Conservation (phyloP, 2,329 filamentous ascomycete genomes). For the Pestalotiopsis sp. region DNA sequence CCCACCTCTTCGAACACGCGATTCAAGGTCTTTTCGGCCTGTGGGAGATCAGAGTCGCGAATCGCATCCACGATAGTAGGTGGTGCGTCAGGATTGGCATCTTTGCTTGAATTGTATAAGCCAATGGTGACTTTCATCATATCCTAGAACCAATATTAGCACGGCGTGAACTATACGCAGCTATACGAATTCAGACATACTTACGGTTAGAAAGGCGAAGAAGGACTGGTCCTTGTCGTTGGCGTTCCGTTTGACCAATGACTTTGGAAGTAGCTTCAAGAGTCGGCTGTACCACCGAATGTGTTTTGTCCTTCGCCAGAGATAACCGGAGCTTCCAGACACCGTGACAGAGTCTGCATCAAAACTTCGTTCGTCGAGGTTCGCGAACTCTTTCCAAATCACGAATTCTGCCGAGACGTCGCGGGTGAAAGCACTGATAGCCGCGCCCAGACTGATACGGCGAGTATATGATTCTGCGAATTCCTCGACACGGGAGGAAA, state of each 20-base stretch:
- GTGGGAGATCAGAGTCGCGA: not conserved
- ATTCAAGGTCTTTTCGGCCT: not conserved
- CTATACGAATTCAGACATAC: accelerated
- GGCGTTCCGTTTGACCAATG: not conserved
- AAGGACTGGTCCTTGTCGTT: not conserved
- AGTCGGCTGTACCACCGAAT: not conserved
- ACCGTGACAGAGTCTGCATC: not conserved
- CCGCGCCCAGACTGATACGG: not conserved
- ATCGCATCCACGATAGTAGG: not conserved
- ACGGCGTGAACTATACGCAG: not conserved
- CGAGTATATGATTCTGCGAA: too few species aligned
- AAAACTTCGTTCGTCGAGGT: not conserved
- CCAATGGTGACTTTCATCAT: not conserved
- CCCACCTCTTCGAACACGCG: not conserved
- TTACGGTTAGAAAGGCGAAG: not conserved
- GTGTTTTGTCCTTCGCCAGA: not conserved
- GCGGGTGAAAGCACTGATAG: not conserved
- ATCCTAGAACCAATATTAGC: not conserved
- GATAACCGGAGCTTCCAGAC: not conserved
- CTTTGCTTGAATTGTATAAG: not conserved
- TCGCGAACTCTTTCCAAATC: not conserved
- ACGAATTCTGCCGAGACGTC: not conserved
- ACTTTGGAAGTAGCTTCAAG: not conserved
- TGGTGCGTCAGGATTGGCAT: not conserved
- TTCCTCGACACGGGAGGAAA: not conserved